Percentiles rank a stretch among this genome's conserved stretches.
Conservation (phyloP, 2,329 filamentous ascomycete species). For the Exophiala mesophila region DNA sequence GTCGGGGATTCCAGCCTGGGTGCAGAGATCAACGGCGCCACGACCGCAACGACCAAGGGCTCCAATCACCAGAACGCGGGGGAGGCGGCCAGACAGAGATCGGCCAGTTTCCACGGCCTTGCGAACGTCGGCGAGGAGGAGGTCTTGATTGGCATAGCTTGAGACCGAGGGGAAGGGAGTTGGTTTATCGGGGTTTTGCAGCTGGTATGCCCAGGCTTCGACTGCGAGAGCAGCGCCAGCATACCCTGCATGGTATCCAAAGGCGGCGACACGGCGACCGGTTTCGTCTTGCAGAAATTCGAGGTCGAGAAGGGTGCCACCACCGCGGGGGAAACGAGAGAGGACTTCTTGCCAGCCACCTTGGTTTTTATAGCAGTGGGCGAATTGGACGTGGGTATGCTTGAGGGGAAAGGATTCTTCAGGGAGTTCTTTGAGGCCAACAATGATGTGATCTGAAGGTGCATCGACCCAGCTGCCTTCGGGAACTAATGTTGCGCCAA, state of each 20-base stretch:
- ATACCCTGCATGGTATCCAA: constrained; percentile 67
- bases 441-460: constrained; percentile 62
- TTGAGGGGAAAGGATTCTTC: constrained; percentile 64
- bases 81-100: constrained; percentile 61
- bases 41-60: constrained; percentile 68
- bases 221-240: constrained; percentile 37
- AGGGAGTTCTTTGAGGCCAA: constrained; percentile 73
- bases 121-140: constrained; percentile 22
- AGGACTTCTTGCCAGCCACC: constrained; percentile 73
- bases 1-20: constrained; percentile 66
- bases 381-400: constrained; percentile 67
- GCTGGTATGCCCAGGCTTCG: constrained; percentile 9
- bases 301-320: constrained; percentile 73
- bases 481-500: constrained; percentile 61
- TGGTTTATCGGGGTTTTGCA: constrained; percentile 7
- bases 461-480: constrained; percentile 64
- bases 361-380: constrained; percentile 72
- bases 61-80: constrained; percentile 77
- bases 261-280: constrained; percentile 53
- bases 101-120: constrained; percentile 61
- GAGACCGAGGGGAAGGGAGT: constrained; percentile 10
- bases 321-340: constrained; percentile 67
- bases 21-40: constrained; percentile 75
- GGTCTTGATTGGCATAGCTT: constrained; percentile 10
- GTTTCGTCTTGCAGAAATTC: constrained; percentile 74